Evolutionary conservation across 2,329 filamentous ascomycete species (phyloP), one percentile per base, ranked within the genome.

Genomic region (Dendrostoma leiphaemia): DNA sequence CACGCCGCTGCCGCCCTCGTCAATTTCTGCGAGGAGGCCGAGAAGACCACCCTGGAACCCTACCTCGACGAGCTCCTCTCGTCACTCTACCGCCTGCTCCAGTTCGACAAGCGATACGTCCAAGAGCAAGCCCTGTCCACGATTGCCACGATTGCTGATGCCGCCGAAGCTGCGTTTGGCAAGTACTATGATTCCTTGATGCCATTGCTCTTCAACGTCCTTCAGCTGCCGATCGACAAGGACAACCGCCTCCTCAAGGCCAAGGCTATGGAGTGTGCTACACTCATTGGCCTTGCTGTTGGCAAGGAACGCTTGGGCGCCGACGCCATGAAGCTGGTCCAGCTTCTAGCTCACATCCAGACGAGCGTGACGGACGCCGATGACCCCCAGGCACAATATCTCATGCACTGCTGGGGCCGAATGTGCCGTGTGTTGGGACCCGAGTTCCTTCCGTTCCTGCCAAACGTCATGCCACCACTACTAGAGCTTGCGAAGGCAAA

Each of bases 221-320:
- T 99, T 48, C 88, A 87, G 66, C 85, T 91, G 62, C 91, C 97
- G 66, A 93, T 92, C 64, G 90, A 92, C 50, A 97, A 96, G 74
- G 94, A 99, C 66, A 92, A 92, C 72, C 83, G 93, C 51, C 77
- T 97, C 44, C 81, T 99, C 35, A 85, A 93, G 55, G 94, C 94
- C 47, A 99, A 99, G 78, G 94, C 94, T 3, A 99, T 99, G 94
- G 94, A 99, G 73, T 99, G 94, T 67, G 93, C 94, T 17, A 99
- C 94, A 7, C 77, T 99, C 40, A 99, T 99, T 65, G 91, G 94
- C 29, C 78, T 99, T 51, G 94, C 94, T 28, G 94, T 99, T 57
- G 94, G 94, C 49, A 94, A 95, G 71, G 90, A 95, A 63, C 89
- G 90, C 59, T 91, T 99, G 71, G 92, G 90, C 9, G 80, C 83